Evolutionary conservation across 2,329 filamentous ascomycete species (phyloP), one percentile per base, ranked within the genome.

Genomic region (Penicillium sp.): DNA sequence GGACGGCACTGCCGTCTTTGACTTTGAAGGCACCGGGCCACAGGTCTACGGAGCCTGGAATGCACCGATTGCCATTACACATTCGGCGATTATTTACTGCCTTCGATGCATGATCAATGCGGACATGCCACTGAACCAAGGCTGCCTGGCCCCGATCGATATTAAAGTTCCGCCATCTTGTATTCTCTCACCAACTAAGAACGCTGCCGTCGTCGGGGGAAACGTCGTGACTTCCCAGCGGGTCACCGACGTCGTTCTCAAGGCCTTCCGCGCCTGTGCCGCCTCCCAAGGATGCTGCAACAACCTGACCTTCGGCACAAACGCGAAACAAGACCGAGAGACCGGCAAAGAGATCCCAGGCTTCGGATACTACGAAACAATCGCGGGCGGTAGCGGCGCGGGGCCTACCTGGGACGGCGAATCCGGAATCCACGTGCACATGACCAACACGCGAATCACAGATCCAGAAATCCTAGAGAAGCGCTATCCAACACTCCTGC

Each of bases 331-430:
- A 63, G 76, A 84, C 30, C 78, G 83, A 0, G 82, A 83, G 4
- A 80, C 85, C 53, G 83, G 85, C 58, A 83, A 84, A 5, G 69
- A 72, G n/a, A 82, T 87, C n/a, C 87, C 87, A 41, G 91, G 91
- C 0, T 95, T 95, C 72, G 91, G 91, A 9, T 95, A 94, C 81
- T 94, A 94, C 75, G 92, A 95, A 76, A 95, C 92, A 3, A 94
- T 95, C 64, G 90, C 91, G 0, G 91, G 92, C 46, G 92, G 91
- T 3, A 88, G 86, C 49, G 92, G 91, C 48, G 92, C 91, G 0
- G 91, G 91, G 0, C 86, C 89, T 0, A 84, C 84, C 23, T 95
- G 91, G 91, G 84, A 89, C 62, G 91, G 91, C 26, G 90, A 91
- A 26, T 88, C 83, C 61, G 91, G 91, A 23, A 90, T 94, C 38